Conservation (phyloP, 148 eudicot genomes). For the Nepenthes mirabilis region DNA sequence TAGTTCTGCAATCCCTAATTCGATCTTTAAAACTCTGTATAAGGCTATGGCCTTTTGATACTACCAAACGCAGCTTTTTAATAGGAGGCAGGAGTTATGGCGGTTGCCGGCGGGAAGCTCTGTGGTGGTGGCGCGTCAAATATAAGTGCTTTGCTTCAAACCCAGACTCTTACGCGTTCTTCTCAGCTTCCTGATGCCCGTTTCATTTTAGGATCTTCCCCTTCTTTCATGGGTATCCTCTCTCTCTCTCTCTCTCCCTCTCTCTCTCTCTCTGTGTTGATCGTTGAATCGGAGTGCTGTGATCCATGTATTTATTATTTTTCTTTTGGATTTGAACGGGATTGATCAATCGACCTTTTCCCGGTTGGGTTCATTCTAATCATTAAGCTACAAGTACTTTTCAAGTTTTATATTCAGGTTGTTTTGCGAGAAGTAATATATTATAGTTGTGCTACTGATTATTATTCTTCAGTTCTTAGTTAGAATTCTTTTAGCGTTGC, state of each 20-base stretch:
- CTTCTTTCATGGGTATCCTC: conserved; percentile 11
- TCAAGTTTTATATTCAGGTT: no score
- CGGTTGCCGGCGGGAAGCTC: conserved; percentile 13
- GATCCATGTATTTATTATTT: background rate
- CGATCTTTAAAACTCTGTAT: background rate
- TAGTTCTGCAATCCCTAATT: background rate
- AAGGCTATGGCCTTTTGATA: conserved; percentile 15
- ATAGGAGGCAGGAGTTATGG: conserved; percentile 16
- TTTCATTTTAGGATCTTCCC: conserved; percentile 38
- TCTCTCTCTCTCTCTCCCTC: conserved; percentile 1
- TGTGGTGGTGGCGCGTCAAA: conserved; percentile 1
- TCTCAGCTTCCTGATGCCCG: conserved; percentile 31
- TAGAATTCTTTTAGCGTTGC: no score
- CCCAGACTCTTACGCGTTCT: conserved; percentile 15
- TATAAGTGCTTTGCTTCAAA: conserved; percentile 15
- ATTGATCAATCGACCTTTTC: background rate
- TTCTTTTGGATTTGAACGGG: background rate
- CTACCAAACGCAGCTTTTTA: background rate
- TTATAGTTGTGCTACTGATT: no score
- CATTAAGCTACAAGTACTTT: no score
- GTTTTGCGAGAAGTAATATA: no score
- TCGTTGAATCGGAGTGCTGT: background rate
- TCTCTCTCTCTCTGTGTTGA: background rate
- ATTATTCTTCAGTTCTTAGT: no score
- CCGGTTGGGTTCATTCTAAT: background rate